Conservation (phyloP, 257 asterid genomes). For the Voacanga thouarsii region DNA sequence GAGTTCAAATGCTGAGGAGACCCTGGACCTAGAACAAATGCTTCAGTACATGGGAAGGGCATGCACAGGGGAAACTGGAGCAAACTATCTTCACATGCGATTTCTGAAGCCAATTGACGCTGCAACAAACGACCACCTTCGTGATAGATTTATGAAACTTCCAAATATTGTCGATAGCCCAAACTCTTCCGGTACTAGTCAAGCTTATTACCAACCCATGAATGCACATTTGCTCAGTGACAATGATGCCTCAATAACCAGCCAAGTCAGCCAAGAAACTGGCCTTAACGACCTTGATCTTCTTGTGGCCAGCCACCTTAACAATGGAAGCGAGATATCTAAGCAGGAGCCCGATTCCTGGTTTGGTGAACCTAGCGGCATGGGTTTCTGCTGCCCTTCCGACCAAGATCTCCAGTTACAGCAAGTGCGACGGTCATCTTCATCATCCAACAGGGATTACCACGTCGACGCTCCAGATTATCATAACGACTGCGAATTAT, state of each 20-base stretch:
- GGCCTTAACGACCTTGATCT: conserved; percentile 40
- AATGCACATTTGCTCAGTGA: conserved; percentile 17
- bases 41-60: conserved; percentile 32
- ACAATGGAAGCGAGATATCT: conserved; percentile 22
- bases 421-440: conserved; percentile 20
- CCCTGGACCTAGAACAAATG: conserved; percentile 34
- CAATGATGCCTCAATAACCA: conserved; percentile 5
- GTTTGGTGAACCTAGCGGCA: not conserved
- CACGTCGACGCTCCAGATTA: conserved; percentile 15
- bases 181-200: conserved; percentile 1
- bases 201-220: not conserved
- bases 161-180: conserved; percentile 35
- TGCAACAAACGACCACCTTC: not conserved
- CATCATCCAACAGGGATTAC: conserved; percentile 16
- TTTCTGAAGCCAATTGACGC: not conserved
- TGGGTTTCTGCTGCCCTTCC: conserved; percentile 9
- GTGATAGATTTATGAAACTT: conserved; percentile 33
- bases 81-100: not conserved
- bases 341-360: conserved; percentile 18
- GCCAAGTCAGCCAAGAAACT: not conserved
- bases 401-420: conserved; percentile 15
- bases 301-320: conserved; percentile 43
- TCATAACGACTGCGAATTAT: conserved; percentile 33
- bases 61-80: conserved; percentile 5
- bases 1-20: conserved; percentile 29